Percentiles rank a stretch among this genome's conserved stretches.
phyloP scores from a whole-genome alignment of 2,329 filamentous ascomycete species.

The Fusarium clavum region DNA sequence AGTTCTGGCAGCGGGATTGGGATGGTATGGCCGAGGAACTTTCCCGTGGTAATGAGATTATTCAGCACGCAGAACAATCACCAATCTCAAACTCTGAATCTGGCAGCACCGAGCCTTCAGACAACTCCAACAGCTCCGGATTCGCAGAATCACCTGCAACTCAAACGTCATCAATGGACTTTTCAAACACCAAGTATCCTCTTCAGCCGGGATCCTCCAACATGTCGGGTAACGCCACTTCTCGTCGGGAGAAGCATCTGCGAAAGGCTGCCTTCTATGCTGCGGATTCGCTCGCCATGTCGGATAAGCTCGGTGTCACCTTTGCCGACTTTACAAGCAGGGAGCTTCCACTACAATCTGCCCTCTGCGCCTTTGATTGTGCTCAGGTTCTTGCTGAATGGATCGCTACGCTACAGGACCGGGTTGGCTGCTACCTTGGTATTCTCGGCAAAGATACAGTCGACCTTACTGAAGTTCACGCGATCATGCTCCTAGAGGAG shows the following conservation, averaged over 20 bases:
- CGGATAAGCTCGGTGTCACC: constrained; percentile 85
- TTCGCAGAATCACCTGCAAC: constrained; percentile 65
- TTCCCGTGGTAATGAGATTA: constrained; percentile 79
- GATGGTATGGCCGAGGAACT: constrained; percentile 91
- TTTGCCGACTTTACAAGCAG: constrained; percentile 86
- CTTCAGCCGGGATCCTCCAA: constrained; percentile 39
- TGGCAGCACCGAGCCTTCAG: constrained; percentile 57
- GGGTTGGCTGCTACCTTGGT: constrained; percentile 89
- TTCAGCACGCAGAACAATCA: constrained; percentile 76
- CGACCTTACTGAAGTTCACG: constrained; percentile 82
- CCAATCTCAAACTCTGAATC: constrained; percentile 63
- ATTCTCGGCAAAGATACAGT: constrained; percentile 86
- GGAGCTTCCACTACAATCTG: constrained; percentile 89
- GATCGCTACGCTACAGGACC: constrained; percentile 92
- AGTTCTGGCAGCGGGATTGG: constrained; percentile 94
- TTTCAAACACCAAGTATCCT: constrained; percentile 55
- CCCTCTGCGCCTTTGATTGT: constrained; percentile 93
- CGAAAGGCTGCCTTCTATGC: constrained; percentile 97
- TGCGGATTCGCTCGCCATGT: constrained; percentile 89
- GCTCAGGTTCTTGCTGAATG: constrained; percentile 94
- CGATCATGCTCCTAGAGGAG: constrained; percentile 89
- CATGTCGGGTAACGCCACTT: constrained; percentile 60
- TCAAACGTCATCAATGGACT: constrained; percentile 62
- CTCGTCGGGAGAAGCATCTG: constrained; percentile 85
- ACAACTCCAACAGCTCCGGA: constrained; percentile 60